phyloP scores from a whole-genome alignment of 1,139 yeast genomes.

The Nakaseomyces kungkrabaensis region DNA sequence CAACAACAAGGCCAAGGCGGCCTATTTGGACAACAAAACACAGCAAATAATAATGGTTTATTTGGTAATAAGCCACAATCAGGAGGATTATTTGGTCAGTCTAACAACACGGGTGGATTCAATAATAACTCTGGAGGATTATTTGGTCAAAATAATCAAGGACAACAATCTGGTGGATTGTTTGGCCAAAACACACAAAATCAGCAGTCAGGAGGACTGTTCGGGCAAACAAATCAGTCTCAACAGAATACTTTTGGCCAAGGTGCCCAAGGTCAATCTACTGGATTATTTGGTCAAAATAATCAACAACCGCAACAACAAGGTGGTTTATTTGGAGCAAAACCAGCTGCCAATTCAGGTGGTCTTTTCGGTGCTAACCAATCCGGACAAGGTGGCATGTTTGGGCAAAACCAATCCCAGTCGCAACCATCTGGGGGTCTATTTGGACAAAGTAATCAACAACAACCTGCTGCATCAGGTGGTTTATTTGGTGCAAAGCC shows the following conservation, averaged over 20 bases:
- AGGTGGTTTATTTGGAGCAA: constrained; percentile 19
- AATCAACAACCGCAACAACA: constrained; percentile 6
- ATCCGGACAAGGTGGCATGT: constrained; percentile 3
- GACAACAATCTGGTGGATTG: constrained; percentile 11
- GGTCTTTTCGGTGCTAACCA: constrained; percentile 28
- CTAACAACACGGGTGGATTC: constrained; percentile 26
- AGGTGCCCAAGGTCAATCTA: constrained; percentile 5
- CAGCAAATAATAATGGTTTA: not conserved
- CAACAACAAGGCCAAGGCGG: constrained; percentile 28
- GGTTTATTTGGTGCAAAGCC: constrained; percentile 8
- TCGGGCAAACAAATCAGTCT: constrained; percentile 13
- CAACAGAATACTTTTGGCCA: constrained; percentile 5
- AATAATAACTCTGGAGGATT: constrained; percentile 5
- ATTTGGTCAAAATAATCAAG: constrained; percentile 8
- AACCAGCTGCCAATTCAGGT: constrained; percentile 16
- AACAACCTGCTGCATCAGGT: constrained; percentile 7
- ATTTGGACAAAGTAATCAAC: constrained; percentile 19
- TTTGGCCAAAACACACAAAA: constrained; percentile 6
- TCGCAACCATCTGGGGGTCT: constrained; percentile 16
- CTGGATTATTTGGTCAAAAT: constrained; percentile 25
- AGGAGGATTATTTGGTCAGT: constrained; percentile 25
- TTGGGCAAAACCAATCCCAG: constrained; percentile 4
- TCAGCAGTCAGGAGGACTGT: constrained; percentile 14
- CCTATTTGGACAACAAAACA: constrained; percentile 15
- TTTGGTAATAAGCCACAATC: constrained; percentile 4